phyloP scores from a whole-genome alignment of 768 basidiomycete genomes.

The Rhodotorula graminis region DNA sequence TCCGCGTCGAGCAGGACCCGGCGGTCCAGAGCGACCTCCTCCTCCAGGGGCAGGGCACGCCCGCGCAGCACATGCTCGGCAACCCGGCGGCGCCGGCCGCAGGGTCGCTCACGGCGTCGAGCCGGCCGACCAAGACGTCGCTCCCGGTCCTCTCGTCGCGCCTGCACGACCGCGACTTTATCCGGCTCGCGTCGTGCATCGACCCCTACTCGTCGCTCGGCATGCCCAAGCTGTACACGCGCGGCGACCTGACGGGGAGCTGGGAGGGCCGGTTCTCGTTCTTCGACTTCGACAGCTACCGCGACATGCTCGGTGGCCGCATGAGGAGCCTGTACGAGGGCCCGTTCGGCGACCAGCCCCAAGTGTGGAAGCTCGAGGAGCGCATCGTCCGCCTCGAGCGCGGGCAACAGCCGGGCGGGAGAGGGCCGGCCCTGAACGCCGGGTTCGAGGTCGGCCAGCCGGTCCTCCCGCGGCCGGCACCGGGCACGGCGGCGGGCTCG shows the following conservation, averaged over 20 bases:
- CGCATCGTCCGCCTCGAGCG: constrained; percentile 26
- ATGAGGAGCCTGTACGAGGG: constrained; percentile 62
- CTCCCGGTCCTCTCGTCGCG: constrained; percentile 38
- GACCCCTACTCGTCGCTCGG: constrained; percentile 45
- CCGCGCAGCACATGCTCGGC: constrained; percentile 15
- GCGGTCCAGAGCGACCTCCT: constrained; percentile 21
- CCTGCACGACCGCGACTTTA: constrained; percentile 47
- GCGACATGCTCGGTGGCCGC: constrained; percentile 50
- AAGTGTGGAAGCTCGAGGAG: constrained; percentile 71
- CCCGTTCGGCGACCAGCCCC: constrained; percentile 73
- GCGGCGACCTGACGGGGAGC: constrained; percentile 36
- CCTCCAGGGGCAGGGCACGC: constrained; percentile 19
- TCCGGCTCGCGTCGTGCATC: constrained; percentile 44
- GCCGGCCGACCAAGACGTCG: constrained; percentile 29
- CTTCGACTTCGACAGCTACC: constrained; percentile 69
- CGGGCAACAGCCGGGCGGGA: constrained; percentile 39
- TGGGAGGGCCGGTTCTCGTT: constrained; percentile 53
- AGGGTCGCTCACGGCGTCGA: constrained; percentile 10
- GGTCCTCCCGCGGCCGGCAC: neutral
- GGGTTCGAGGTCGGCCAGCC: constrained; percentile 34
- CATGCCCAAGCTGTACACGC: constrained; percentile 35
- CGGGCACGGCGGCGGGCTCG: neutral
- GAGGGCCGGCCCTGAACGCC: constrained; percentile 43
- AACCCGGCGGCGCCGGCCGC: neutral
- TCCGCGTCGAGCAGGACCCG: constrained; percentile 38